A percentile compares a stretch with the other conserved stretches of the same genome.
These are phyloP conservation scores for Nannochloris sp. DNA, from an alignment of 139 green algal genomes.

Conservation along the genomic window DNA sequence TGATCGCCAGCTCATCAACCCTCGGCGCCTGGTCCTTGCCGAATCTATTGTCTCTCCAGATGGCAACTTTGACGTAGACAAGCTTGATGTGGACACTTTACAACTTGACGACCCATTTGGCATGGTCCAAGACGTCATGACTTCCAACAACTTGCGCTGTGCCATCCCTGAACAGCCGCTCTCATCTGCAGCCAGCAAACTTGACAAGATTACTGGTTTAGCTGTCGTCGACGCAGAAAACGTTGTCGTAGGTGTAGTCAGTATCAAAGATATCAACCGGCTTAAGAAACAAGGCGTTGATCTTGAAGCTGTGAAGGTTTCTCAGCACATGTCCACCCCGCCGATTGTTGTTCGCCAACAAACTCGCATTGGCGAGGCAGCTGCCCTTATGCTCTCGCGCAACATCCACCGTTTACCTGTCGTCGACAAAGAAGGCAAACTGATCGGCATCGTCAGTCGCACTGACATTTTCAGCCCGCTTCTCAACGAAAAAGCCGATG, in stretches of 20 bases:
- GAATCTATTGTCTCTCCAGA: not conserved
- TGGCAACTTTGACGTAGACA: slow-evolving; percentile 8
- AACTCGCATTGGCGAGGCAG: slow-evolving; percentile 41
- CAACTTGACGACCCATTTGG: slow-evolving; percentile 12
- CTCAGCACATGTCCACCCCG: slow-evolving; percentile 51
- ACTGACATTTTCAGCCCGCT: slow-evolving; percentile 62
- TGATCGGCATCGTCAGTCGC: slow-evolving; percentile 42
- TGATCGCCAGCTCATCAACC: too few species aligned
- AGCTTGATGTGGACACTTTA: slow-evolving; percentile 5
- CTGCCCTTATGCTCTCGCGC: slow-evolving; percentile 52
- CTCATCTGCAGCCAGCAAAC: slow-evolving; percentile 18
- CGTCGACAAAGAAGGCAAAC: slow-evolving; percentile 39
- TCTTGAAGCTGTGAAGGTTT: slow-evolving; percentile 34
- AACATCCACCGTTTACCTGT: slow-evolving; percentile 64
- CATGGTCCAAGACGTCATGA: slow-evolving; percentile 26
- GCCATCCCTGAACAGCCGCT: slow-evolving; percentile 26
- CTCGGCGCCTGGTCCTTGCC: too few species aligned
- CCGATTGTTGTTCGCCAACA: slow-evolving; percentile 39
- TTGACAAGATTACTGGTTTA: slow-evolving; percentile 48
- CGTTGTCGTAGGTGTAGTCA: slow-evolving; percentile 55
- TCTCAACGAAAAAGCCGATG: slow-evolving; percentile 35
- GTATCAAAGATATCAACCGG: slow-evolving; percentile 59
- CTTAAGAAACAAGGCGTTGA: slow-evolving; percentile 34
- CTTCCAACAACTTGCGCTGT: slow-evolving; percentile 2
- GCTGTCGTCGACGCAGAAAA: slow-evolving; percentile 49